Percentiles rank a stretch among this genome's conserved stretches.
These are phyloP conservation scores for Dendrothele bispora DNA, from an alignment of 768 basidiomycete species.

Conservation along the genomic window DNA sequence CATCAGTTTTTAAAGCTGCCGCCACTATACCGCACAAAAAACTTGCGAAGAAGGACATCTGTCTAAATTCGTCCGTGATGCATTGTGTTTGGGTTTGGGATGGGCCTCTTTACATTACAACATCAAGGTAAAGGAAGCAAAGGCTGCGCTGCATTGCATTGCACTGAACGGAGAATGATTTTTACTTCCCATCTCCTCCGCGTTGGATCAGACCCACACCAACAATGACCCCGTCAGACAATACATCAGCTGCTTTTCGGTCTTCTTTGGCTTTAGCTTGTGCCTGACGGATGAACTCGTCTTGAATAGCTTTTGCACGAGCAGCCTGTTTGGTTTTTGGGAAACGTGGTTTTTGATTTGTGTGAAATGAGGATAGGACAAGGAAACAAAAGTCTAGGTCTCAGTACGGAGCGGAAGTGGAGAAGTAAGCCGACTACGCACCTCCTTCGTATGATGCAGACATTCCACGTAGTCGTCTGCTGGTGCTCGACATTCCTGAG, in stretches of 20 bases:
- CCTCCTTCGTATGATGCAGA: slow-evolving; percentile 87
- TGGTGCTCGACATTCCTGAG: slow-evolving; percentile 66
- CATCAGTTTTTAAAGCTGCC: too few species aligned
- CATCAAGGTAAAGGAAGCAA: too few species aligned
- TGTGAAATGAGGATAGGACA: too few species aligned
- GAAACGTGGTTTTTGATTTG: too few species aligned
- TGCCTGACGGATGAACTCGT: slow-evolving; percentile 68
- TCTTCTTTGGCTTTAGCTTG: slow-evolving; percentile 67
- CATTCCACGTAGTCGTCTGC: slow-evolving; percentile 92
- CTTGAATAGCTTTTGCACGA: slow-evolving; percentile 65
- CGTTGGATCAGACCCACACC: slow-evolving; percentile 73
- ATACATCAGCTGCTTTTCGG: slow-evolving; percentile 67
- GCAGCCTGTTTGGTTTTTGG: slow-evolving; percentile 49
- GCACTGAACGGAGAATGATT: too few species aligned
- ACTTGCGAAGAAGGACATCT: too few species aligned
- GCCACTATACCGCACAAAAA: too few species aligned
- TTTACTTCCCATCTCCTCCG: slow-evolving; percentile 33
- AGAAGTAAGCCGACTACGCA: slow-evolving; percentile 41
- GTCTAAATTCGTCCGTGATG: too few species aligned
- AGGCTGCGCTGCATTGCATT: too few species aligned
- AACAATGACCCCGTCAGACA: slow-evolving; percentile 72
- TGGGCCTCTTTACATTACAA: too few species aligned
- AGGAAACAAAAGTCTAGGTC: background rate
- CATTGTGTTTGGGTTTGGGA: too few species aligned
- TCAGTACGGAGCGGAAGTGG: background rate